phyloP scores from a whole-genome alignment of 2,329 filamentous ascomycete genomes.

The Lecanicillium sp. region DNA sequence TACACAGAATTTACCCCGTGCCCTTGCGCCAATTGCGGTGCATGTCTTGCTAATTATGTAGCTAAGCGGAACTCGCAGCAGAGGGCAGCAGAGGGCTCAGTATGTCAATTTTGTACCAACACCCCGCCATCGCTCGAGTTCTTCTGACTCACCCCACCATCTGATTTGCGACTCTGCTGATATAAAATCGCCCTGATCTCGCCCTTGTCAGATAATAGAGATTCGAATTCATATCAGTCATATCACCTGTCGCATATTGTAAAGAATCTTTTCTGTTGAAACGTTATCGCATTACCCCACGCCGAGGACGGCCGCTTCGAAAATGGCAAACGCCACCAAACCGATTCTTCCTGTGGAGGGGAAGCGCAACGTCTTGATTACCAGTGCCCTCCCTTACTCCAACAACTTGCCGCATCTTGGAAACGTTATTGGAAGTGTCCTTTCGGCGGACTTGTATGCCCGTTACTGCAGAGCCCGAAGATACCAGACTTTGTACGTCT shows the following conservation, averaged over 20 bases:
- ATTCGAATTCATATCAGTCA: background rate
- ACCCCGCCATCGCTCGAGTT: constrained; percentile 13
- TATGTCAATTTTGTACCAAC: constrained; percentile 8
- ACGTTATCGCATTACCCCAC: background rate
- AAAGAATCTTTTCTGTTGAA: background rate
- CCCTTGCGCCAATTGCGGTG: too few species aligned
- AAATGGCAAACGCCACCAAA: constrained; percentile 14
- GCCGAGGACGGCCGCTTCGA: constrained; percentile 4
- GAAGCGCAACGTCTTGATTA: constrained; percentile 84
- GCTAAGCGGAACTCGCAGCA: constrained; percentile 9
- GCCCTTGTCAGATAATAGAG: background rate
- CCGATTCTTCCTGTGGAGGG: constrained; percentile 61
- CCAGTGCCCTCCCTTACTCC: constrained; percentile 80
- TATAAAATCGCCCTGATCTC: background rate
- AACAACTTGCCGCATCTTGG: constrained; percentile 77
- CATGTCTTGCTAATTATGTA: constrained; percentile 12
- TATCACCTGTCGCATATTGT: background rate
- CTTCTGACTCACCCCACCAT: constrained; percentile 15
- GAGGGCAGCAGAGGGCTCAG: constrained; percentile 2
- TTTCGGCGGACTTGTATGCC: constrained; percentile 83
- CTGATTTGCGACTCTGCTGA: background rate
- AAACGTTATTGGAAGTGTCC: constrained; percentile 80
- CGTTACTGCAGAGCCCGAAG: constrained; percentile 76
- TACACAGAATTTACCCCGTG: too few species aligned
- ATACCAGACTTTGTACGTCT: constrained; percentile 75